phyloP scores from a whole-genome alignment of 257 asterid species.

The Verbascum thapsus region DNA sequence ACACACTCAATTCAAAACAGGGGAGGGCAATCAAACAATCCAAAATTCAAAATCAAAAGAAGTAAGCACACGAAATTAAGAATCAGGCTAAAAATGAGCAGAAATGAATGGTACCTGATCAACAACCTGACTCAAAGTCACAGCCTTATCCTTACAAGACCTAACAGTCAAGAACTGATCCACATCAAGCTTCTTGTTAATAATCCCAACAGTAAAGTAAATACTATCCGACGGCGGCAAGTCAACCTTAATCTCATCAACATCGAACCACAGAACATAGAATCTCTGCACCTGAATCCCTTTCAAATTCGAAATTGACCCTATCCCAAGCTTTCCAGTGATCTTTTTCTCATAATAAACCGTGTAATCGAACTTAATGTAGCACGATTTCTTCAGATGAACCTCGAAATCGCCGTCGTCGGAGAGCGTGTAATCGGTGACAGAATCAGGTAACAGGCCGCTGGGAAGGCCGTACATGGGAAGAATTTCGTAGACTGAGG shows the following conservation, averaged over 20 bases:
- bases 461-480: constrained; percentile 70
- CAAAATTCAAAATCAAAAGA: neutral
- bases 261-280: constrained; percentile 84
- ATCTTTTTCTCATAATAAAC: constrained; percentile 77
- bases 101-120: constrained; percentile 55
- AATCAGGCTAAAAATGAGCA: neutral
- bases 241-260: constrained; percentile 84
- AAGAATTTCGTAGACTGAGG: constrained; percentile 70
- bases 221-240: constrained; percentile 77
- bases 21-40: neutral
- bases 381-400: constrained; percentile 59
- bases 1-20: neutral
- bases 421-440: constrained; percentile 59
- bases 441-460: constrained; percentile 87
- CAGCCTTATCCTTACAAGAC: constrained; percentile 65
- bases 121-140: constrained; percentile 40
- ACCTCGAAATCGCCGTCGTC: constrained; percentile 82
- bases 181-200: constrained; percentile 80
- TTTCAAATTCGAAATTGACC: constrained; percentile 63
- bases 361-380: constrained; percentile 74
- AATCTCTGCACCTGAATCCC: constrained; percentile 82
- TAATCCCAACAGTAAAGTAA: constrained; percentile 80
- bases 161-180: constrained; percentile 75
- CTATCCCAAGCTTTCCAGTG: constrained; percentile 67
- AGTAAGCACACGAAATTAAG: neutral